Conservation (phyloP, 1,284 basidiomycete genomes). For the Sanghuangporus weigelae region DNA sequence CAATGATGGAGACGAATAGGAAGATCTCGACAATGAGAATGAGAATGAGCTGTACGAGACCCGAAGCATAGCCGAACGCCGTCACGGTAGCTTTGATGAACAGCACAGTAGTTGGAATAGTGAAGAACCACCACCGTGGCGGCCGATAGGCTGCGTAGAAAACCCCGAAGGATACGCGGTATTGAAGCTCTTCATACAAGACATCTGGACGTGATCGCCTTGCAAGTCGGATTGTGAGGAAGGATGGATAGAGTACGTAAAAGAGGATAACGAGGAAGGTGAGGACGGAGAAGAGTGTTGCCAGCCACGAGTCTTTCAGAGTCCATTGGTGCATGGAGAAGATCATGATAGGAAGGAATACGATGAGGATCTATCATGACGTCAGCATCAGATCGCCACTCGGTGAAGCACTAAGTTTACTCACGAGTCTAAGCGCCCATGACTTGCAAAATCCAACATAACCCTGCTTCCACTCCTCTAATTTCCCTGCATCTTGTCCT, state of each 20-base stretch:
- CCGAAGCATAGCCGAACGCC: conserved; percentile 61
- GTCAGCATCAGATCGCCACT: conserved; percentile 10
- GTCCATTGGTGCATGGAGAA: conserved; percentile 89
- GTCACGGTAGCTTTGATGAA: conserved; percentile 69
- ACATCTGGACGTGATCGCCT: conserved; percentile 30
- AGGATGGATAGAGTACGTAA: conserved; percentile 39
- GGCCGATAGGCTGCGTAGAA: conserved; percentile 53
- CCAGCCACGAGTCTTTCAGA: conserved; percentile 79
- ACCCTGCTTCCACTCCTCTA: conserved; percentile 31
- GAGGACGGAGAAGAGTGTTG: conserved; percentile 62
- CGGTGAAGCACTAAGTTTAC: conserved; percentile 21
- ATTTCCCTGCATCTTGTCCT: conserved; percentile 21
- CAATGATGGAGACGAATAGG: conserved; percentile 49
- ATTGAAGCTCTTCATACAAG: conserved; percentile 34
- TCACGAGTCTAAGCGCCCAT: conserved; percentile 58
- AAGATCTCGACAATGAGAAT: conserved; percentile 66
- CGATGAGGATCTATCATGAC: conserved; percentile 49
- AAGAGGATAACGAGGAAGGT: conserved; percentile 54
- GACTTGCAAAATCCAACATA: conserved; percentile 47
- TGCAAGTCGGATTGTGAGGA: conserved; percentile 41
- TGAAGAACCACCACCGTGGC: conserved; percentile 53
- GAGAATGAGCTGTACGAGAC: conserved; percentile 67
- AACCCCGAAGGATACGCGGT: conserved; percentile 38
- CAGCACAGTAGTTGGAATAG: conserved; percentile 49
- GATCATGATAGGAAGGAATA: conserved; percentile 63